These are phyloP conservation scores for Eucalyptus cloeziana DNA, from an alignment of 345 rosid genomes.

Conservation along the genomic window DNA sequence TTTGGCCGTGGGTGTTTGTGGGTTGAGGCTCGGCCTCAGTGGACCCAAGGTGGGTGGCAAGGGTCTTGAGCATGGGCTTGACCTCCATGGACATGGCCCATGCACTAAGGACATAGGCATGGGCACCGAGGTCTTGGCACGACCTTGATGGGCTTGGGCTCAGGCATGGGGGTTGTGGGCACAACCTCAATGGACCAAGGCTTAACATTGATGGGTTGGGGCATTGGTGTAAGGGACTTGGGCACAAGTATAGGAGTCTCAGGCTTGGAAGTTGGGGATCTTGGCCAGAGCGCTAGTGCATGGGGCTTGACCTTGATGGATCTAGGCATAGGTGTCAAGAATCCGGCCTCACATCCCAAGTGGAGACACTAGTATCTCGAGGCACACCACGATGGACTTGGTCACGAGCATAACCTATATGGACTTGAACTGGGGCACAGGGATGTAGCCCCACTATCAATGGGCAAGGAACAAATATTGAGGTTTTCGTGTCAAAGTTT, in stretches of 20 bases:
- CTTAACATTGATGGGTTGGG: background rate
- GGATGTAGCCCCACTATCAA: background rate
- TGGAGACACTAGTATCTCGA: accelerated
- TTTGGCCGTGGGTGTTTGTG: no score
- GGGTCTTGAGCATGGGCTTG: background rate
- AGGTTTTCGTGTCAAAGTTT: no score
- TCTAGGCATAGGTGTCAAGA: no score
- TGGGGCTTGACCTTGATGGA: background rate
- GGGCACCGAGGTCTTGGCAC: background rate
- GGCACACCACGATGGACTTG: no score
- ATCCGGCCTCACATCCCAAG: no score
- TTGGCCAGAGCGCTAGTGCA: accelerated
- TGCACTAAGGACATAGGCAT: no score
- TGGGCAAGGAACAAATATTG: background rate
- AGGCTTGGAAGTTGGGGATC: no score
- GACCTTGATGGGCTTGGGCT: background rate
- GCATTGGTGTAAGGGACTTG: background rate
- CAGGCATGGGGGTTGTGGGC: background rate
- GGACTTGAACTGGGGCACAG: accelerated
- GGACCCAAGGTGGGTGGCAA: background rate
- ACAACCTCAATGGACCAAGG: background rate
- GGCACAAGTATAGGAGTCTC: accelerated
- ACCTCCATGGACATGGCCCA: background rate
- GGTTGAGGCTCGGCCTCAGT: background rate
- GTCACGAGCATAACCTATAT: background rate